Conservation (phyloP, 208 protist species). For the Blastocrithidia nonstop region DNA sequence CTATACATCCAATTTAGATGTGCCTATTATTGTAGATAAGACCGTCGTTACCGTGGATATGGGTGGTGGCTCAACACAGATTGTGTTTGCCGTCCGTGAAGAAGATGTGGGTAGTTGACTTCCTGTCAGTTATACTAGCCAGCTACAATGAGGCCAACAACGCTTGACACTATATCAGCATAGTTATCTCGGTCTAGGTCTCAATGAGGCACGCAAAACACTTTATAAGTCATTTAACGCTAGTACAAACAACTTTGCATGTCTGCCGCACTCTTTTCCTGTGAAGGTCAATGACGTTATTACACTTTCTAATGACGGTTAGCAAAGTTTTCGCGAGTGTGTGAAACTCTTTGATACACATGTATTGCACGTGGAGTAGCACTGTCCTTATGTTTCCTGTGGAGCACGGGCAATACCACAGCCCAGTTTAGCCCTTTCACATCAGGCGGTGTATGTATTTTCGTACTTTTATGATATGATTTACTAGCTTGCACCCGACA, state of each 20-base stretch:
- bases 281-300: no score
- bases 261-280: not conserved
- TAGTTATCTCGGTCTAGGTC: constrained; percentile 62
- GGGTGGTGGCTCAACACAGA: constrained; percentile 64
- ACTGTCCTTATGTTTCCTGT: constrained; percentile 19
- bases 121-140: constrained; percentile 20
- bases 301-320: not conserved
- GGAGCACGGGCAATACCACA: constrained; percentile 35
- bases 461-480: constrained; percentile 66
- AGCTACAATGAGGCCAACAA: constrained; percentile 5
- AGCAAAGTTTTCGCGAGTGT: not conserved
- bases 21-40: no score
- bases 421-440: constrained; percentile 9
- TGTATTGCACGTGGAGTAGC: not conserved
- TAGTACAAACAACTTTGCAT: constrained; percentile 1
- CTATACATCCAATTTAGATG: no score
- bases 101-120: constrained; percentile 13
- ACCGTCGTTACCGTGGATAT: constrained; percentile 60
- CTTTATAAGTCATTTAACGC: constrained; percentile 4
- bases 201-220: constrained; percentile 36
- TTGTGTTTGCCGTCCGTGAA: constrained; percentile 37
- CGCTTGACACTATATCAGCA: constrained; percentile 35
- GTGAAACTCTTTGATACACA: not conserved
- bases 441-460: constrained; percentile 24
- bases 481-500: constrained; percentile 4